phyloP scores from a whole-genome alignment of 768 basidiomycete genomes.

The Pisolithus marmoratus region DNA sequence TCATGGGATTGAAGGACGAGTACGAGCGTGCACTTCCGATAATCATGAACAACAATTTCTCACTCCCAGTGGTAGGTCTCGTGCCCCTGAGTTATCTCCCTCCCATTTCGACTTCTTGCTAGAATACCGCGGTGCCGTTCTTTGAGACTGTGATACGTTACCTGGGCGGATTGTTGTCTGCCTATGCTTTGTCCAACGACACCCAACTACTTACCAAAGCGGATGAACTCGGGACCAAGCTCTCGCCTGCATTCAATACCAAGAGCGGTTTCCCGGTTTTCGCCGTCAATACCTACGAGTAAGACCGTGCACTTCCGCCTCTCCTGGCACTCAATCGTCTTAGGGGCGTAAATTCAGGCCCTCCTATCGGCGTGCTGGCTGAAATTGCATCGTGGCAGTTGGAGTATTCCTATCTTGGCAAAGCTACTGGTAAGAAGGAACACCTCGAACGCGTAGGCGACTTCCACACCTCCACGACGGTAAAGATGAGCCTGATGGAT shows the following conservation, averaged over 20 bases:
- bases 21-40: conserved; percentile 58
- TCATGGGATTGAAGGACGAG: conserved; percentile 73
- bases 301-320: conserved; percentile 9
- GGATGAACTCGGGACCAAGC: conserved; percentile 67
- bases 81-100: neutral
- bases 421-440: conserved; percentile 63
- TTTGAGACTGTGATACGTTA: conserved; percentile 90
- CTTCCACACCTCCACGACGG: neutral
- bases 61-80: conserved; percentile 35
- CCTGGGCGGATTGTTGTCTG: conserved; percentile 82
- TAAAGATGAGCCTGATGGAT: neutral
- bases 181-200: conserved; percentile 70
- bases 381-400: conserved; percentile 81
- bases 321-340: neutral
- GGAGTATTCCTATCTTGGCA: conserved; percentile 81
- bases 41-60: conserved; percentile 46
- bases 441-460: conserved; percentile 51
- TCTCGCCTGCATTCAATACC: conserved; percentile 71
- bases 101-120: conserved; percentile 3
- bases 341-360: conserved; percentile 14
- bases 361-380: conserved; percentile 48
- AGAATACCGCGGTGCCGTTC: conserved; percentile 42
- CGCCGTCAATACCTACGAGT: conserved; percentile 63
- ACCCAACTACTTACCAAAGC: conserved; percentile 59
- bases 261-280: conserved; percentile 66